A percentile compares a stretch with the other conserved stretches of the same genome.
Conservation (phyloP, 2,329 filamentous ascomycete species). For the Coleophoma eucalyptorum region DNA sequence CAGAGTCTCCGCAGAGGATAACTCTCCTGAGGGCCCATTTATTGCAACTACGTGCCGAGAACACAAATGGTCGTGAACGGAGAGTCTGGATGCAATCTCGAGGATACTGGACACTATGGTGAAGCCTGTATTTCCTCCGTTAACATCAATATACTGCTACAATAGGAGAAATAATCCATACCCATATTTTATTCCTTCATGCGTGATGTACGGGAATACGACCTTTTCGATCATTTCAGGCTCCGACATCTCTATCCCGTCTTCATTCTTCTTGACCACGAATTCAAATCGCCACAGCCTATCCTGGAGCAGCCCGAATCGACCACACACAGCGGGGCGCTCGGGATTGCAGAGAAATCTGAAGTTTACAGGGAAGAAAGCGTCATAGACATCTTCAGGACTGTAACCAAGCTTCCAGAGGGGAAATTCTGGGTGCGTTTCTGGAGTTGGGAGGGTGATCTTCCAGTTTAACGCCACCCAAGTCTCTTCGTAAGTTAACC, state of each 20-base stretch:
- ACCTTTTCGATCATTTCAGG: slow-evolving; percentile 19
- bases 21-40: slow-evolving; percentile 37
- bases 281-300: slow-evolving; percentile 31
- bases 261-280: slow-evolving; percentile 28
- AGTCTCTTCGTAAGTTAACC: slow-evolving; percentile 31
- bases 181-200: slow-evolving; percentile 15
- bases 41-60: slow-evolving; percentile 41
- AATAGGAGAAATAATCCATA: background rate
- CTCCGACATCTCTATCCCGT: slow-evolving; percentile 23
- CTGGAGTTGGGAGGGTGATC: slow-evolving; percentile 36
- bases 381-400: slow-evolving; percentile 41
- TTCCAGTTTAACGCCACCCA: slow-evolving; percentile 46
- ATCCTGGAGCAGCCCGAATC: slow-evolving; percentile 24
- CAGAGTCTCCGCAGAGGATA: slow-evolving; percentile 43
- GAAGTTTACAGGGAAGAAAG: slow-evolving; percentile 41
- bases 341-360: slow-evolving; percentile 38
- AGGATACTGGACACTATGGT: slow-evolving; percentile 31
- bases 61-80: slow-evolving; percentile 41
- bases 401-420: slow-evolving; percentile 42
- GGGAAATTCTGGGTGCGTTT: slow-evolving; percentile 43
- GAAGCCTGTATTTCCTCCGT: slow-evolving; percentile 5
- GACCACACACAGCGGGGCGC: slow-evolving; percentile 35
- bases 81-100: slow-evolving; percentile 41
- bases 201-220: slow-evolving; percentile 27
- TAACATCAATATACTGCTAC: background rate